Evolutionary conservation across 2,329 filamentous ascomycete species (phyloP).

Genomic region (Colletotrichum graminicola): DNA sequence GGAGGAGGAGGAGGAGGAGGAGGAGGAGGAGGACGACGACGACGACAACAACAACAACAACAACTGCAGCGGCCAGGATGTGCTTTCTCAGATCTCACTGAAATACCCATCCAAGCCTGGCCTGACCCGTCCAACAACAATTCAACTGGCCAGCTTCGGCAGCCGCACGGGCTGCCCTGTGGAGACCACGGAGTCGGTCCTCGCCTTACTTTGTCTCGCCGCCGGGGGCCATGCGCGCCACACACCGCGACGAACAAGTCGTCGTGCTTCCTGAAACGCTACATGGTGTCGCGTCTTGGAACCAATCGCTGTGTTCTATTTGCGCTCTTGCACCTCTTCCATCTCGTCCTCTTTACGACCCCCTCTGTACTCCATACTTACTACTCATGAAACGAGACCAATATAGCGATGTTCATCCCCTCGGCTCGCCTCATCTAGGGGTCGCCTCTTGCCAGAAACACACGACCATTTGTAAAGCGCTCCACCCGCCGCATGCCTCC

Average conservation of each 20-base stretch:
- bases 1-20: too few relatives aligned
- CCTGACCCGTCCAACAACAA: too few relatives aligned
- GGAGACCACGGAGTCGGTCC: conserved; percentile 19
- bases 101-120: neutral
- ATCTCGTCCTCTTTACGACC: conserved; percentile 1
- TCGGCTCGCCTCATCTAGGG: conserved; percentile 14
- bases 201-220: conserved; percentile 11
- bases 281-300: conserved; percentile 17
- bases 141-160: conserved; percentile 9
- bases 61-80: neutral
- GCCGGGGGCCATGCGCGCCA: conserved; percentile 12
- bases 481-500: neutral
- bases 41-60: neutral
- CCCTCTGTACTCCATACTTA: neutral
- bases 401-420: neutral
- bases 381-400: conserved; percentile 36
- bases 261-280: conserved; percentile 34
- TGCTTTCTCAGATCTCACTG: neutral
- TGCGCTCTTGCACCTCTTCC: neutral
- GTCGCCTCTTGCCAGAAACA: neutral
- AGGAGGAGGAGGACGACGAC: neutral
- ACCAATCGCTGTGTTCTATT: conserved; percentile 28
- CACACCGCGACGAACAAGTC: conserved; percentile 25
- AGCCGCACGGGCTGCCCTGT: conserved; percentile 15
- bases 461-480: neutral